These are phyloP conservation scores for Fusarium longipes DNA, from an alignment of 2,329 filamentous ascomycete species.

Conservation along the genomic window DNA sequence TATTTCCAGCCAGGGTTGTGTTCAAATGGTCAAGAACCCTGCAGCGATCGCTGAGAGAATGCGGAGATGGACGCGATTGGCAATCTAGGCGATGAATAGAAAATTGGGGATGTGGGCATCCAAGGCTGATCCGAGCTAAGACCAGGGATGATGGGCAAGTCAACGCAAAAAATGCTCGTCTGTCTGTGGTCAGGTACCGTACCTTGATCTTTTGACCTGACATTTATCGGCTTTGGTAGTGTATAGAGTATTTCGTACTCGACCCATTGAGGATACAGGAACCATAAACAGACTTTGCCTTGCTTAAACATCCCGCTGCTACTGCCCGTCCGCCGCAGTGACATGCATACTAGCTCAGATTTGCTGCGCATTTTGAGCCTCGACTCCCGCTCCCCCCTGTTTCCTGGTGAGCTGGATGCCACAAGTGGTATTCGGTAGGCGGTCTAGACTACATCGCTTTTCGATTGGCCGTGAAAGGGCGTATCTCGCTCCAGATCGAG, in stretches of 20 bases:
- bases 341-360: constrained; percentile 21
- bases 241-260: not conserved
- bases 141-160: not conserved
- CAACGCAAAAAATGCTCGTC: not conserved
- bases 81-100: not conserved
- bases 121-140: not conserved
- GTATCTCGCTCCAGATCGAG: constrained; percentile 1
- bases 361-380: constrained; percentile 4
- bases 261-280: not conserved
- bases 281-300: constrained; percentile 6
- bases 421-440: not conserved
- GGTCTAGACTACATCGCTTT: not conserved
- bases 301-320: constrained; percentile 15
- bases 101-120: not conserved
- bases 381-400: constrained; percentile 16
- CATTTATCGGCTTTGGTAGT: not conserved
- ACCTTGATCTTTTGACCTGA: not conserved
- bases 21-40: constrained; percentile 1
- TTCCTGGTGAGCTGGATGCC: not conserved
- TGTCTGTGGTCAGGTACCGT: not conserved
- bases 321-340: constrained; percentile 11
- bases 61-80: constrained; percentile 7
- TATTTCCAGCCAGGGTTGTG: not conserved
- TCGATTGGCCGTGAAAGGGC: constrained; percentile 5
- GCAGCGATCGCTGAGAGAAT: constrained; percentile 15